These are phyloP conservation scores for Earliella scabrosa DNA, from an alignment of 1,284 basidiomycete species.

Conservation along the genomic window DNA sequence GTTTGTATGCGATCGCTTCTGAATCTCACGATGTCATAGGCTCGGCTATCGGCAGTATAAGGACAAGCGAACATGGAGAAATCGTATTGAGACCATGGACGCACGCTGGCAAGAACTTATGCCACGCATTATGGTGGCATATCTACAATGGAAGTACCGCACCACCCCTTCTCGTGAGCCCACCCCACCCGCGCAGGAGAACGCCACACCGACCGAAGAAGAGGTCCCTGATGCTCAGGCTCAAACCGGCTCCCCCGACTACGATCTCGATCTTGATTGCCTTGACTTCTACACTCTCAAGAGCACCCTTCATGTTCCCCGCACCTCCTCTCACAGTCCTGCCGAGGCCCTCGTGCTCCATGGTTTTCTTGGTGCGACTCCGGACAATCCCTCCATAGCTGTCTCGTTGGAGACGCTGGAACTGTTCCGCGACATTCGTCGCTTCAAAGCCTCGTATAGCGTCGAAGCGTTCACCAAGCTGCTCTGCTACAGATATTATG, in stretches of 20 bases:
- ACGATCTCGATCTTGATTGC: neutral
- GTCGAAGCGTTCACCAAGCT: slow-evolving; percentile 39
- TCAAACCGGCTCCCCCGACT: too few species aligned
- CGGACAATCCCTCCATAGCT: slow-evolving; percentile 26
- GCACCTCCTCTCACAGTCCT: neutral
- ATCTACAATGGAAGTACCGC: slow-evolving; percentile 8
- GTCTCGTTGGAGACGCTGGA: slow-evolving; percentile 38
- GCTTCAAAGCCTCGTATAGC: slow-evolving; percentile 35
- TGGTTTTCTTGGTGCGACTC: slow-evolving; percentile 13
- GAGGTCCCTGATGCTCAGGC: too few species aligned
- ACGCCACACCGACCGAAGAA: neutral
- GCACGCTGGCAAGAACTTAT: slow-evolving; percentile 9
- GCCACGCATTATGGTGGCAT: neutral
- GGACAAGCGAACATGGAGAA: neutral
- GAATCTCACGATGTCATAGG: too few species aligned
- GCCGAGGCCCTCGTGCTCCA: slow-evolving; percentile 6
- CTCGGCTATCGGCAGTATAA: neutral
- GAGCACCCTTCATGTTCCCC: neutral
- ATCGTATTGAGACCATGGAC: neutral
- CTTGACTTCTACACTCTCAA: neutral
- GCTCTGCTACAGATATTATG: slow-evolving; percentile 35
- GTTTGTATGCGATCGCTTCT: too few species aligned
- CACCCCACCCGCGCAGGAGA: too few species aligned
- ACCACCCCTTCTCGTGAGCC: too few species aligned
- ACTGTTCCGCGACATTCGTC: slow-evolving; percentile 28